These are phyloP conservation scores for Onygenales sp. DNA, from an alignment of 2,329 filamentous ascomycete species.

Conservation along the genomic window DNA sequence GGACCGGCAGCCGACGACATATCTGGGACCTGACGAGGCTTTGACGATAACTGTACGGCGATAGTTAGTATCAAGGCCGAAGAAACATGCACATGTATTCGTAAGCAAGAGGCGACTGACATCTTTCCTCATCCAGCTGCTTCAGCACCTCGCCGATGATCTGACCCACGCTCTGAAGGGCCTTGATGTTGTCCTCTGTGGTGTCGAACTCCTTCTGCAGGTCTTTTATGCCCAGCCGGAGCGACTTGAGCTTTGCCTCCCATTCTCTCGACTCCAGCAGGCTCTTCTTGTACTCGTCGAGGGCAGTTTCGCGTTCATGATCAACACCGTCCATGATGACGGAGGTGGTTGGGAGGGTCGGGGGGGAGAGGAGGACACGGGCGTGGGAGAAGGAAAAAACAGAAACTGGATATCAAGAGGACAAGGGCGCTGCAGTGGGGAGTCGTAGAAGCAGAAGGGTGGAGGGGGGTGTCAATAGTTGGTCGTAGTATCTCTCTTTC, in stretches of 20 bases:
- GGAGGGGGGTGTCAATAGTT: neutral
- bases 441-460: neutral
- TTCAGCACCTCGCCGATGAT: slow-evolving; percentile 99
- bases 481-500: neutral
- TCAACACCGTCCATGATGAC: slow-evolving; percentile 32
- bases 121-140: slow-evolving; percentile 97
- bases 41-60: slow-evolving; percentile 77
- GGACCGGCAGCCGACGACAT: slow-evolving; percentile 95
- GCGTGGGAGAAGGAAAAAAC: neutral
- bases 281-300: slow-evolving; percentile 69
- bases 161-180: slow-evolving; percentile 94
- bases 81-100: neutral
- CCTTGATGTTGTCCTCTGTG: slow-evolving; percentile 99
- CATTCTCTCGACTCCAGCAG: slow-evolving; percentile 93
- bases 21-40: slow-evolving; percentile 91
- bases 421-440: too few relatives aligned
- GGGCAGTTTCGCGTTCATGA: slow-evolving; percentile 55
- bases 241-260: slow-evolving; percentile 92
- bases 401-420: neutral
- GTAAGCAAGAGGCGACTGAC: slow-evolving; percentile 45
- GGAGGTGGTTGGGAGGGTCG: slow-evolving; percentile 1
- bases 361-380: slow-evolving; percentile 3
- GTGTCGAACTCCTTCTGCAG: slow-evolving; percentile 91
- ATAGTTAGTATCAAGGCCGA: neutral
- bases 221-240: slow-evolving; percentile 92